Conservation (phyloP, 164 flowering plant species). For the Warburgia ugandensis region DNA sequence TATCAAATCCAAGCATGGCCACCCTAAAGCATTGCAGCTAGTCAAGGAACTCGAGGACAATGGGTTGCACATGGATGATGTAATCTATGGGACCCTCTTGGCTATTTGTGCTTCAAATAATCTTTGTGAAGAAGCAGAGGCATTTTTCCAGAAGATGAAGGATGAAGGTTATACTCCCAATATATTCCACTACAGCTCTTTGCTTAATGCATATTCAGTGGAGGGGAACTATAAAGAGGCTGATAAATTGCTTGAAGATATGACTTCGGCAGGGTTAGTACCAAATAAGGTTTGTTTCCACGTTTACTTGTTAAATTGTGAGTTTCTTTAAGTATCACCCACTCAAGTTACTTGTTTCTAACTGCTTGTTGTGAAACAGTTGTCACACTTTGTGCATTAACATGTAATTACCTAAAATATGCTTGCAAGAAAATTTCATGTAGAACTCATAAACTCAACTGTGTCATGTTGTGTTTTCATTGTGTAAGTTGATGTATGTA, state of each 20-base stretch:
- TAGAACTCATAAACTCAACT: too few species aligned
- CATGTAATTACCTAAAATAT: too few species aligned
- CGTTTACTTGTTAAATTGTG: conserved; percentile 6
- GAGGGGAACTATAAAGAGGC: conserved; percentile 68
- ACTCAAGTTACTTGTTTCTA: not conserved
- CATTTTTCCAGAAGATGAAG: conserved; percentile 60
- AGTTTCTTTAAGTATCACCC: not conserved
- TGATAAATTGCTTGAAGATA: conserved; percentile 58
- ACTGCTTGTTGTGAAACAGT: not conserved
- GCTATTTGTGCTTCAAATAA: conserved; percentile 82
- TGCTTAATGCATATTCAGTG: conserved; percentile 69
- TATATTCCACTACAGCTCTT: conserved; percentile 75
- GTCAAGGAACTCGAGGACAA: conserved; percentile 50
- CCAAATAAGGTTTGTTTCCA: conserved; percentile 82
- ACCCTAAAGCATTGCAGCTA: conserved; percentile 61
- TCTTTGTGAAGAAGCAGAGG: conserved; percentile 67
- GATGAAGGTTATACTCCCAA: conserved; percentile 73
- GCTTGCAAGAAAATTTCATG: too few species aligned
- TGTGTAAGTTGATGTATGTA: too few species aligned
- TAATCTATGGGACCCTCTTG: conserved; percentile 71
- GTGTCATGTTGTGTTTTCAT: too few species aligned
- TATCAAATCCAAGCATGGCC: conserved; percentile 59
- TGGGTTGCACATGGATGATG: conserved; percentile 57
- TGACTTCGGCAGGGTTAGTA: conserved; percentile 75
- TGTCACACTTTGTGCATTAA: too few species aligned